A percentile compares a stretch with the other conserved stretches of the same genome.
phyloP scores from a whole-genome alignment of 768 basidiomycete species.

The Naganishia friedmannii region DNA sequence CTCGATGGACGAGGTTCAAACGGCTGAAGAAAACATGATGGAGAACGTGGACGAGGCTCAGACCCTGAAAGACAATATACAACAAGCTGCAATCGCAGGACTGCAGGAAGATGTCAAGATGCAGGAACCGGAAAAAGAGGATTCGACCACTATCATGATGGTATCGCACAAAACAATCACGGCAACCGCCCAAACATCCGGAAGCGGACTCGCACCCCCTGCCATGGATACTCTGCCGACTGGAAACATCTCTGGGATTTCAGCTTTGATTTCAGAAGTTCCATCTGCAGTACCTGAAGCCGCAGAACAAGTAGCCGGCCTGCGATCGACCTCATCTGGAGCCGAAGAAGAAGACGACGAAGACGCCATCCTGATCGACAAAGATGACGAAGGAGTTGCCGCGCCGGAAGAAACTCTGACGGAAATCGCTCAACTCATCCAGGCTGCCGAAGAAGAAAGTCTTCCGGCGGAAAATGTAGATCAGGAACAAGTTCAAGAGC shows the following conservation, averaged over 20 bases:
- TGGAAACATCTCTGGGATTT: background rate
- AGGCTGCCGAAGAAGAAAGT: background rate
- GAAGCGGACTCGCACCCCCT: background rate
- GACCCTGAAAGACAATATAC: background rate
- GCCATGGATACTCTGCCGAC: background rate
- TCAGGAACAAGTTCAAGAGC: background rate
- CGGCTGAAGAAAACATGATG: background rate
- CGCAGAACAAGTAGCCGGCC: background rate
- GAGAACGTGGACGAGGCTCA: background rate
- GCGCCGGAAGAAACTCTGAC: background rate
- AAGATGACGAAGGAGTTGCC: background rate
- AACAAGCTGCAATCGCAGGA: background rate
- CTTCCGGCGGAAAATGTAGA: background rate
- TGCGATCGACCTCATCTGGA: background rate
- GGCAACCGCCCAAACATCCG: background rate
- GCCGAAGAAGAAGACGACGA: background rate
- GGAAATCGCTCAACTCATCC: constrained; percentile 11
- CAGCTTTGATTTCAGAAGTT: background rate
- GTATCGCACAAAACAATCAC: background rate
- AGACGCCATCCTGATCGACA: background rate
- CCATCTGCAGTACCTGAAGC: background rate
- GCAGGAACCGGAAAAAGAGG: background rate
- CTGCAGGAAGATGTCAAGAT: background rate
- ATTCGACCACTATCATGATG: background rate
- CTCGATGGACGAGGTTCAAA: background rate